Conservation (phyloP, 306 rosid genomes). For the Dryas drummondii region DNA sequence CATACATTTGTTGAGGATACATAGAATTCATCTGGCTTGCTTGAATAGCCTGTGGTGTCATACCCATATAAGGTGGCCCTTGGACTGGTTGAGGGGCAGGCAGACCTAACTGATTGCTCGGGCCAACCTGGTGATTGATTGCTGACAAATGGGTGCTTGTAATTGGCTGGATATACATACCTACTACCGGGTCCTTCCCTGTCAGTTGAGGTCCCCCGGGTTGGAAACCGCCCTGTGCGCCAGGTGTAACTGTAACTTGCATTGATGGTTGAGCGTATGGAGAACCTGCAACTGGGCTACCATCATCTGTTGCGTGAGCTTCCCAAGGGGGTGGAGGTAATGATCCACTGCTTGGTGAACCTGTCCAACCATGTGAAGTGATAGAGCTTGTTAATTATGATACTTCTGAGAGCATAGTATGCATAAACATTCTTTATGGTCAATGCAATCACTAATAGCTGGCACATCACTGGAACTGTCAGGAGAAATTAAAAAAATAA, state of each 20-base stretch:
- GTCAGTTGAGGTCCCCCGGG: slow-evolving; percentile 63
- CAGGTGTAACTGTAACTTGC: slow-evolving; percentile 39
- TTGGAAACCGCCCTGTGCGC: slow-evolving; percentile 34
- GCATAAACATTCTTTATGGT: slow-evolving; percentile 14
- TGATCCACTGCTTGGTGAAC: slow-evolving; percentile 59
- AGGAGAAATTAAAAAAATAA: slow-evolving; percentile 10
- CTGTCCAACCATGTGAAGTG: slow-evolving; percentile 41
- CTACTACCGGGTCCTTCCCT: slow-evolving; percentile 57
- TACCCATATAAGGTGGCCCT: slow-evolving; percentile 58
- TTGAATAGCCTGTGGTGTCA: slow-evolving; percentile 58
- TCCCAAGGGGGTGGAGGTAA: slow-evolving; percentile 99
- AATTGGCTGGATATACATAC: slow-evolving; percentile 71
- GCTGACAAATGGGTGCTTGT: slow-evolving; percentile 51
- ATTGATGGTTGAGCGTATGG: slow-evolving; percentile 63
- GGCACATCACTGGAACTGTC: slow-evolving; percentile 14
- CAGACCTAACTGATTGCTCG: slow-evolving; percentile 57
- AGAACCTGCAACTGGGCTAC: slow-evolving; percentile 51
- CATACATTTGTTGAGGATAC: slow-evolving; percentile 78
- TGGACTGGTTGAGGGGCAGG: slow-evolving; percentile 14
- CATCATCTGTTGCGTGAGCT: slow-evolving; percentile 61
- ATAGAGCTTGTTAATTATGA: not conserved
- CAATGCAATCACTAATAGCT: slow-evolving; percentile 21
- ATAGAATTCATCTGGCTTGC: slow-evolving; percentile 45
- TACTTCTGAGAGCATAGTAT: slow-evolving; percentile 16
- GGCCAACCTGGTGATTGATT: slow-evolving; percentile 56